These are phyloP conservation scores for Aspergillus sp. DNA, from an alignment of 2,329 filamentous ascomycete genomes.

Conservation along the genomic window DNA sequence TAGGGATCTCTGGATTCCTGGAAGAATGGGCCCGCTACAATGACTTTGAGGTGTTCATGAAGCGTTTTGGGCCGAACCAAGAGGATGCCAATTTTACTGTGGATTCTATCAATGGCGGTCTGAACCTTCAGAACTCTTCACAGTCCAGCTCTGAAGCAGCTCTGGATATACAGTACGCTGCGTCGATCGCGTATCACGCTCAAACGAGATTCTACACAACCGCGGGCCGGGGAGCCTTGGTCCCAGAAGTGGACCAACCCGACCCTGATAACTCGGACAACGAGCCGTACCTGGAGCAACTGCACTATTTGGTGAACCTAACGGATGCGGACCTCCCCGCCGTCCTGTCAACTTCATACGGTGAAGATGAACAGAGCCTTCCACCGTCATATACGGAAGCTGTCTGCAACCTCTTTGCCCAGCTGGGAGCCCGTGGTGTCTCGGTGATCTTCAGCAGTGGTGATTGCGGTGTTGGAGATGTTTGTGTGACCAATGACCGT, in stretches of 20 bases:
- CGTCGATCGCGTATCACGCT: constrained; percentile 54
- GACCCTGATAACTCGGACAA: constrained; percentile 48
- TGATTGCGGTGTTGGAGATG: constrained; percentile 58
- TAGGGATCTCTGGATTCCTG: constrained; percentile 51
- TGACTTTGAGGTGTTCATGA: constrained; percentile 58
- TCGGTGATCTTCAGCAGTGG: constrained; percentile 65
- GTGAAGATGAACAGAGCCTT: constrained; percentile 63
- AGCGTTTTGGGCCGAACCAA: constrained; percentile 52
- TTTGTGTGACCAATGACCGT: constrained; percentile 53
- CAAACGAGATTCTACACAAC: constrained; percentile 60
- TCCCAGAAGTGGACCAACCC: constrained; percentile 48
- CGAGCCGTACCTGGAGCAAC: constrained; percentile 66
- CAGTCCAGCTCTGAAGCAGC: constrained; percentile 56
- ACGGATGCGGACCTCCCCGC: constrained; percentile 56
- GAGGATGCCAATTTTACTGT: constrained; percentile 56
- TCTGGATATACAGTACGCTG: constrained; percentile 61
- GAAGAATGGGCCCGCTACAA: constrained; percentile 51
- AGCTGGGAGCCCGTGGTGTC: constrained; percentile 64
- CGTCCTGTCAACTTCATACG: constrained; percentile 68
- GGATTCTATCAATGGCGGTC: constrained; percentile 55
- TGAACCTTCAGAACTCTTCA: constrained; percentile 46
- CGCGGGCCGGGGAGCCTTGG: constrained; percentile 53
- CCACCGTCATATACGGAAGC: constrained; percentile 58
- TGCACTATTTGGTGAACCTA: constrained; percentile 58
- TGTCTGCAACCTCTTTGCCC: constrained; percentile 61